These are phyloP conservation scores for Setaria viridis DNA, from an alignment of 202 grass and related monocot species.

Conservation along the genomic window DNA sequence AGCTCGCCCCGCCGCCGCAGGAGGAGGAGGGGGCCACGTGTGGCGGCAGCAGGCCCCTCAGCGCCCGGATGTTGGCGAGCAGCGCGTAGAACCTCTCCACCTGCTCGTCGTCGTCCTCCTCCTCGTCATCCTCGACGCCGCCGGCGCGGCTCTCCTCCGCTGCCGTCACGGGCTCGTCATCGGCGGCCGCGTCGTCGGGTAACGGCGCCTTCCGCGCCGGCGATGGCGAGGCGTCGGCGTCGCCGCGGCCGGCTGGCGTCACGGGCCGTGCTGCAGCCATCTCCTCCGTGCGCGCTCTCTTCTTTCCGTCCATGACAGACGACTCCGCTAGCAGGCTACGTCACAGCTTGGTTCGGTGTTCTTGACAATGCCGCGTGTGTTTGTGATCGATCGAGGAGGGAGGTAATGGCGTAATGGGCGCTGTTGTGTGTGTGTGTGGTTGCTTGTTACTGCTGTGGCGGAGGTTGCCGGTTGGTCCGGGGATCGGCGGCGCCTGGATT, in stretches of 20 bases:
- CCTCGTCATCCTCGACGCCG: background rate
- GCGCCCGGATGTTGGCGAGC: constrained; percentile 43
- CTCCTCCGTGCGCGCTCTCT: background rate
- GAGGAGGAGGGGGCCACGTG: background rate
- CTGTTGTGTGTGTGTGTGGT: too few species aligned
- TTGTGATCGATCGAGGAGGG: background rate
- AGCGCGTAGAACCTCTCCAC: constrained; percentile 57
- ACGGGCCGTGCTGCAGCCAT: background rate
- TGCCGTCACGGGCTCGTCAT: background rate
- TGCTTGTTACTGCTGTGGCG: too few species aligned
- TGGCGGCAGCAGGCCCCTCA: background rate
- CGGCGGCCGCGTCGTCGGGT: background rate
- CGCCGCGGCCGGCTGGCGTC: background rate
- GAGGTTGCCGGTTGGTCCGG: too few species aligned
- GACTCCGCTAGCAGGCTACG: too few species aligned
- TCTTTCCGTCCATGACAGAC: background rate
- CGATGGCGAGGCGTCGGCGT: background rate
- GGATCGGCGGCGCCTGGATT: too few species aligned
- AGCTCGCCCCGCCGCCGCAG: background rate
- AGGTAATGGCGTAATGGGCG: too few species aligned
- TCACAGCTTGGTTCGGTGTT: background rate
- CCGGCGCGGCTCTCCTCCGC: background rate
- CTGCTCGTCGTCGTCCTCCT: constrained; percentile 37
- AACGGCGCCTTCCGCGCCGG: background rate
- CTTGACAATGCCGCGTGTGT: background rate